Evolutionary conservation across 768 basidiomycete genomes (phyloP).

Genomic region (Leucocoprinus birnbaumii): DNA sequence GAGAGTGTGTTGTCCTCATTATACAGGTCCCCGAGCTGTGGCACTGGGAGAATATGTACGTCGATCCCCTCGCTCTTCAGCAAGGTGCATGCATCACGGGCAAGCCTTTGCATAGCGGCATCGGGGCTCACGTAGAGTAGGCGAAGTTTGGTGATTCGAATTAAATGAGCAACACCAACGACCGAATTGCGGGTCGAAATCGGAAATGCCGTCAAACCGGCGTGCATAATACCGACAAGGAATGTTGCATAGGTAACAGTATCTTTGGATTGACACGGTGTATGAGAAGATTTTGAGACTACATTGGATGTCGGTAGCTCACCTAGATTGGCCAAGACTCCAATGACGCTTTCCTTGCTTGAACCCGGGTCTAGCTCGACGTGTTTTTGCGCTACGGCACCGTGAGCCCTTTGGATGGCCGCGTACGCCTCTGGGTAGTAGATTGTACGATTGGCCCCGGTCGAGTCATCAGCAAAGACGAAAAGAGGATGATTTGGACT

Average conservation of each 20-base stretch:
- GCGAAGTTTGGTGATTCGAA: conserved; percentile 20
- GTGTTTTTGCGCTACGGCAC: neutral
- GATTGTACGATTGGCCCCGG: neutral
- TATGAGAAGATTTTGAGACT: neutral
- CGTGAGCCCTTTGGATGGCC: neutral
- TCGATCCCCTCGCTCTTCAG: neutral
- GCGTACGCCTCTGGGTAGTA: conserved; percentile 1
- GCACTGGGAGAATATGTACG: neutral
- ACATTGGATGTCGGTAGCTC: neutral
- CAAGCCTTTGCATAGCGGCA: conserved; percentile 15
- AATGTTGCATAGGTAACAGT: conserved; percentile 30
- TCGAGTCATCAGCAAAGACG: neutral
- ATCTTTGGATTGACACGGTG: conserved; percentile 20
- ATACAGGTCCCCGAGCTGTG: conserved; percentile 6
- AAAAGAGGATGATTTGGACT: neutral
- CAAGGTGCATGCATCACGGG: conserved; percentile 12
- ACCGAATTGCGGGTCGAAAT: conserved; percentile 44
- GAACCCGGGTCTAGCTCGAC: neutral
- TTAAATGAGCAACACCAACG: conserved; percentile 41
- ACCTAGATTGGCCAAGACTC: neutral
- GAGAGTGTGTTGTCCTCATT: neutral
- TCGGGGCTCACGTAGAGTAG: conserved; percentile 23
- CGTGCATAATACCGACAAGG: conserved; percentile 32
- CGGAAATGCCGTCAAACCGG: conserved; percentile 34
- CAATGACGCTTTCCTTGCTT: neutral